Evolutionary conservation across 257 asterid species (phyloP), one percentile per base, ranked within the genome.

Genomic region (Jacaranda mimosifolia): DNA sequence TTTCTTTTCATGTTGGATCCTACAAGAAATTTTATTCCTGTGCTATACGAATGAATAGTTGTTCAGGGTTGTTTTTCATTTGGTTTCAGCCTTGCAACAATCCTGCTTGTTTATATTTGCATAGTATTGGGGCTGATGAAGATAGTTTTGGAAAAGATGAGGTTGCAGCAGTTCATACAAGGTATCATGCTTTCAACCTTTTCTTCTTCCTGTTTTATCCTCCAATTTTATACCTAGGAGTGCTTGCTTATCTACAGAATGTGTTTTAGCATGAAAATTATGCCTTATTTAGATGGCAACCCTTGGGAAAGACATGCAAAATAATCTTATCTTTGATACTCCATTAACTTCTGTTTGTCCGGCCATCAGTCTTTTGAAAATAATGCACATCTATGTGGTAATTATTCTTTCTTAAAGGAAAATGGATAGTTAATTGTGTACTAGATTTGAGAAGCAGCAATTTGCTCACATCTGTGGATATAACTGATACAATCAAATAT

Each of bases 131-230:
- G 72, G 88, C 94, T 32, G 97, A 95, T 77, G 98, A 93, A 82
- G 98, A 95, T 85, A 93, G 96, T 87, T 95, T 95, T 81, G 94
- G 97, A 76, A 93, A 88, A 84, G 98, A 95, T 77, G 99, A 95
- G 87, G 93, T 84, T 75, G 99, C 98, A 77, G 97, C 99, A 63
- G 91, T 90, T 66, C 99, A 93, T 63, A 95, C 99, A 6, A 91
- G 99, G 99, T 95, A 86, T 80, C 42, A 5, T 32, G 45, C 42
- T 8, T 79, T 17, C 19, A 35, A 62, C 32, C n/a, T 56, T 62
- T 53, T 79, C 11, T n/a, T 45, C 38, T 43, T 74, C 15, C 35
- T 71, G n/a, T 56, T 18, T 46, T 70, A 55, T 52, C 48, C 70
- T 52, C 63, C n/a, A 36, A 36, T 56, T 76, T 68, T 57, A 32